A percentile compares a stretch with the other conserved stretches of the same genome.
Conservation (phyloP, 1,284 basidiomycete species). For the Singerocomus inundabilis region DNA sequence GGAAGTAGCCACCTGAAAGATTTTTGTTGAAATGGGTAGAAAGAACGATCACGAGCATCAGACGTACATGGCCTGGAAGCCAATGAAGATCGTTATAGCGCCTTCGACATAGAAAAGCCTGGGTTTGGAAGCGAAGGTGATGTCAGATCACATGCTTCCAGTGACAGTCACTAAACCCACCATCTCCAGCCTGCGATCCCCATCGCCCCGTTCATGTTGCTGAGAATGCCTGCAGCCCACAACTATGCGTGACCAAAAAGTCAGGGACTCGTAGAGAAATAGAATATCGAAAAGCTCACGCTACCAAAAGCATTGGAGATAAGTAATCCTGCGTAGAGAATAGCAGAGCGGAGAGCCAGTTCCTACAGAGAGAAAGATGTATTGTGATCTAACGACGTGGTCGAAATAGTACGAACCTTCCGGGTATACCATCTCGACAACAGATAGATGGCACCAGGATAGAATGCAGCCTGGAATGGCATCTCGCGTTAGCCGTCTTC, state of each 20-base stretch:
- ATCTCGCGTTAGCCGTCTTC: neutral
- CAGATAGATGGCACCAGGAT: too few species aligned
- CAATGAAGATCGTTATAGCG: constrained; percentile 53
- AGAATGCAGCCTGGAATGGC: too few species aligned
- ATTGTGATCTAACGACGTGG: neutral
- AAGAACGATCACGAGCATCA: neutral
- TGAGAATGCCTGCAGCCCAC: constrained; percentile 70
- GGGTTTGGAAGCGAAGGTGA: neutral
- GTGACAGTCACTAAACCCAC: constrained; percentile 32
- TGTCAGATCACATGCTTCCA: neutral
- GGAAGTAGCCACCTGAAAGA: constrained; percentile 49
- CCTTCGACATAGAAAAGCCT: constrained; percentile 67
- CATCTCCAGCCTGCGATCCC: constrained; percentile 75
- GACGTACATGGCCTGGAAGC: constrained; percentile 54
- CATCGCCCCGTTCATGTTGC: constrained; percentile 62
- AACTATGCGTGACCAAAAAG: constrained; percentile 37
- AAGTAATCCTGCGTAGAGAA: constrained; percentile 68
- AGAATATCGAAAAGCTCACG: constrained; percentile 37
- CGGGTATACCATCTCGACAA: constrained; percentile 67
- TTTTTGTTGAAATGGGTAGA: neutral
- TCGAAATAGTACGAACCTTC: constrained; percentile 39
- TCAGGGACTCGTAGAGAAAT: constrained; percentile 5
- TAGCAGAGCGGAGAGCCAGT: constrained; percentile 65
- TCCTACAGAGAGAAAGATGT: constrained; percentile 39
- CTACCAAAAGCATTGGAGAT: constrained; percentile 77